phyloP scores from a whole-genome alignment of 345 rosid species.

The Ceriops decandra region DNA sequence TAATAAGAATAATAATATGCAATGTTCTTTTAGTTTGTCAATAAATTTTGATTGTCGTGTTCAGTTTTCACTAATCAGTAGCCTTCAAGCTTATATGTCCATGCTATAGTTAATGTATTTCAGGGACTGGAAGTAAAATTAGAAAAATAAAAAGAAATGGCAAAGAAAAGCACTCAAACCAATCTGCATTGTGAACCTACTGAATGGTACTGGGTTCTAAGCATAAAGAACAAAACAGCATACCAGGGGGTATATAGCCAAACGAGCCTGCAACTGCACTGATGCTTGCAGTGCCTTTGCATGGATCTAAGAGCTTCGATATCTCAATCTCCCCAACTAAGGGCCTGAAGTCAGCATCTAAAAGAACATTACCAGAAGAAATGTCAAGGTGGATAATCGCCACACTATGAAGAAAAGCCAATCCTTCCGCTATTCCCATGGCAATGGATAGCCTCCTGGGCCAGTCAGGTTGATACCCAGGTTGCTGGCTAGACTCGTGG shows the following conservation, averaged over 20 bases:
- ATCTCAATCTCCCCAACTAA: conserved; percentile 35
- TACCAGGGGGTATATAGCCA: conserved; percentile 38
- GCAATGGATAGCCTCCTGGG: conserved; percentile 31
- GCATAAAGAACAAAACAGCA: not conserved
- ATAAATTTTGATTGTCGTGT: no score
- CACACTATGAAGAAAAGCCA: conserved; percentile 32
- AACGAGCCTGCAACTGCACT: conserved; percentile 42
- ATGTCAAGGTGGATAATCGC: conserved; percentile 36
- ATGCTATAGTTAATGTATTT: no score
- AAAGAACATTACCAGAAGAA: conserved; percentile 30
- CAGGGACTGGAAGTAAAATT: no score
- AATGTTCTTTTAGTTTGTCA: no score
- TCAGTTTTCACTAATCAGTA: no score
- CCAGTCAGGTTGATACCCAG: conserved; percentile 60
- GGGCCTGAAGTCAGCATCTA: conserved; percentile 30
- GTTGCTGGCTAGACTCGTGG: conserved; percentile 61
- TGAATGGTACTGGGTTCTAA: not conserved
- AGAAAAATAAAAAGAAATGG: not conserved
- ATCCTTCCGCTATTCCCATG: conserved; percentile 31
- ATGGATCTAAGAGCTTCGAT: conserved; percentile 36
- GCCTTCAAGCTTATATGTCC: no score
- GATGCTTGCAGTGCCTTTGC: conserved; percentile 36
- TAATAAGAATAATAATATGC: no score
- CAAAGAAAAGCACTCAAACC: not conserved
- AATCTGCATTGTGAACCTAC: not conserved